Base-by-base conservation (phyloP, 2,329 filamentous ascomycete genomes). In the Paramyrothecium roridum region DNA sequence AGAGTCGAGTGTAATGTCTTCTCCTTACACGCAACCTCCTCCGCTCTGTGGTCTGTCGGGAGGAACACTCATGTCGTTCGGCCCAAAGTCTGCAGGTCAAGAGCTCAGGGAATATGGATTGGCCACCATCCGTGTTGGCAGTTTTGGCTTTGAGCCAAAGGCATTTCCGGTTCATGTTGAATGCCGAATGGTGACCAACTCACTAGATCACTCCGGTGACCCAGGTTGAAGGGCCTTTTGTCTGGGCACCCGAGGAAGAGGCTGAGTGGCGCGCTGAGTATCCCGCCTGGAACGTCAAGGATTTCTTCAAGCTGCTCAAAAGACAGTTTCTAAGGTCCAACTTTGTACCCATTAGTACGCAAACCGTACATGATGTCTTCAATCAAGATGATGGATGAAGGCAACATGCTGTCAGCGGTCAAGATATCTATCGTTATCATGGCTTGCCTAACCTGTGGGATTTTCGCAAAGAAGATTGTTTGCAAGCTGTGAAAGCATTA, bases 301-400 rank as follows among this genome's bases (percentile, higher is more conserved):
- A 66, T 30, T 69, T 67, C 30, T 68, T 69, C 54, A 58, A 61
- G 48, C 52, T 63, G 16, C 59, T 65, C 21, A 63, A 65, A 49
- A 58, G 65, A 40, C 61, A 63, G 37, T 67, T 65, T 53, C 54
- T 52, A 13, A 33, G 37, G 16, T 54, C 68, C 13, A 45, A 56
- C 33, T 63, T 61, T 30, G 56, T 67, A 17, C 65, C 65, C 6
- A 55, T 53, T 2, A 63, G 52, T 26, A 45, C 46, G 16, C 47
- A 12, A 11, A 45, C 12, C 1, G 57, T 62, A 13, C 46, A 40
- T 6, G 54, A 57, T 55, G 50, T 54, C 13, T 54, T 47, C 17
- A 19, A 20, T n/a, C 40, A 16, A 17, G 10, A 50, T 13, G 19
- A 26, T 33, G n/a, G 48, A 10, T 34, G 10, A 33, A 33, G 48